Conservation (phyloP, 2,329 filamentous ascomycete species). For the Hymenoscyphus salicellus region DNA sequence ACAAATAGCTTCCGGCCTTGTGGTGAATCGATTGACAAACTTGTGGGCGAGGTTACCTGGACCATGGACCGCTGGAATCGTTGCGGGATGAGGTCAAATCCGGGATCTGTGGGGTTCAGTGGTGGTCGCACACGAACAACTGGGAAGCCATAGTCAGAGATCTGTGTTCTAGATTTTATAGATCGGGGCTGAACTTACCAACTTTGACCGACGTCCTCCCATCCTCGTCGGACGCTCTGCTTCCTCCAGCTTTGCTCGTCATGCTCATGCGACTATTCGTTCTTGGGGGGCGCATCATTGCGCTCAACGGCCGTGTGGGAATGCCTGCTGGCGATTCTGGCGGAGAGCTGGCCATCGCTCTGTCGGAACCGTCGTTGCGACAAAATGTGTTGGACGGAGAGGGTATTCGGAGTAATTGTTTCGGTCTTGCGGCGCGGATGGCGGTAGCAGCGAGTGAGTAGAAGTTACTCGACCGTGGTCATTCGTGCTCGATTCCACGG, state of each 20-base stretch:
- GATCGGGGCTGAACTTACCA: slow-evolving; percentile 59
- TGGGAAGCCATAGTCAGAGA: slow-evolving; percentile 39
- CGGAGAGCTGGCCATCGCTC: slow-evolving; percentile 64
- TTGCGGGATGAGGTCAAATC: slow-evolving; percentile 91
- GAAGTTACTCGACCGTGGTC: slow-evolving; percentile 5
- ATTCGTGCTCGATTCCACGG: slow-evolving; percentile 10
- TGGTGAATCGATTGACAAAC: slow-evolving; percentile 81
- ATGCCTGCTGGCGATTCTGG: slow-evolving; percentile 60
- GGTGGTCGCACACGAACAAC: slow-evolving; percentile 91
- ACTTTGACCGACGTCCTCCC: slow-evolving; percentile 91
- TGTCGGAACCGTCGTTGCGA: slow-evolving; percentile 31
- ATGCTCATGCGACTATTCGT: slow-evolving; percentile 85
- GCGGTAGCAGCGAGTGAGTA: not conserved
- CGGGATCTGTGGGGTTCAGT: slow-evolving; percentile 77
- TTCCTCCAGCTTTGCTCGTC: slow-evolving; percentile 71
- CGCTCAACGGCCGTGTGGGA: slow-evolving; percentile 72
- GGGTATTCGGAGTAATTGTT: not conserved
- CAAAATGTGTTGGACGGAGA: slow-evolving; percentile 27
- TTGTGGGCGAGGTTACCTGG: slow-evolving; percentile 82
- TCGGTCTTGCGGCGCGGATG: not conserved
- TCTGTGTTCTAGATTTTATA: not conserved
- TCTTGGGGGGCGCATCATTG: slow-evolving; percentile 70
- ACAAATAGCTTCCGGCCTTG: slow-evolving; percentile 94
- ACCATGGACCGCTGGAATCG: slow-evolving; percentile 92
- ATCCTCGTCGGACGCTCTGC: slow-evolving; percentile 86